Base-by-base conservation (phyloP, 2,329 filamentous ascomycete genomes). In the Fusarium verrucosum region DNA sequence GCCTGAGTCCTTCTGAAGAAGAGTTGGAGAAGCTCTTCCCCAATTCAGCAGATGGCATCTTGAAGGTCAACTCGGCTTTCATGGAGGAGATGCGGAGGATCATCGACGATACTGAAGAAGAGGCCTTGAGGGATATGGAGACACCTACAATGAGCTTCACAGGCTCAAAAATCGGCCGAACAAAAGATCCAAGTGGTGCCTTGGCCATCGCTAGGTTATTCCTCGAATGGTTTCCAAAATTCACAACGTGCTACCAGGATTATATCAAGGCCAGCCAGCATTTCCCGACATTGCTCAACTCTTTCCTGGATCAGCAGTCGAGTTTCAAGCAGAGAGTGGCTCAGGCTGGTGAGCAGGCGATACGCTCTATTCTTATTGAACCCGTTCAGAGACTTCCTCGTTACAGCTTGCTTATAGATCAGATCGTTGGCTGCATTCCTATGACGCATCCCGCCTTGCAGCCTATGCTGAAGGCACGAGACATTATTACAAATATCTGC, bases 391-490 rank as follows among this genome's bases (percentile, higher is more conserved):
- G 95, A 49, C 84, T 99, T 49, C 95, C 95, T 23, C 89, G 95
- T 23, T 99, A 99, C 79, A 97, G 92, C 72, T 82, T 99, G 32
- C 90, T 98, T 73, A 98, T 99, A 70, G 95, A 99, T 79, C 94
- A 96, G 72, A 97, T 99, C 73, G 87, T 95, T 43, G 88, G 89
- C 66, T 93, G 91, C 60, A 84, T 98, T 17, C 94, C 94, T 6
- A 87, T 94, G 46, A 88, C 91, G 10, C 94, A 98, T 74, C 92
- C 93, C 4, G 94, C 94, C 1, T 83, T 97, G 50, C 89, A 91
- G 67, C 84, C 85, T 4, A 89, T 99, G 78, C 85, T 97, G 37
- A 94, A 92, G 74, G 94, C 95, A 1, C 86, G 94, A 66, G 95
- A 98, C 75, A 91, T 97, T 50, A 93, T 99, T 67, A 93, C 94